Conservation (phyloP, 176 grass and related monocot genomes). For the Lolium perenne region DNA sequence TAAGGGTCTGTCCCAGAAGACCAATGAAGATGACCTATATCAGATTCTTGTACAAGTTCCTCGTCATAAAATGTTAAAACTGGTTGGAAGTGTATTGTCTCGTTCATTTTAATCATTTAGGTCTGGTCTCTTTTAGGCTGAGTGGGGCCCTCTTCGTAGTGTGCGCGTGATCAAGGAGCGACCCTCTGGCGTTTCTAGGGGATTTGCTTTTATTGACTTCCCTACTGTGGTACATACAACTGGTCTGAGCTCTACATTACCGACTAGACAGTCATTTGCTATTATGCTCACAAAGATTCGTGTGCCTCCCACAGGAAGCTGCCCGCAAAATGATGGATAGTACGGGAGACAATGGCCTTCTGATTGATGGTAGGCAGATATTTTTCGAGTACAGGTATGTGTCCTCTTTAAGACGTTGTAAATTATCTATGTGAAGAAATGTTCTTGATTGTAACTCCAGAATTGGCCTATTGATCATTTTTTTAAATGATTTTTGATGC, state of each 20-base stretch:
- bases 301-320: conserved; percentile 68
- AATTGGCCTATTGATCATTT: background rate
- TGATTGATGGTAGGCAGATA: conserved; percentile 86
- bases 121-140: conserved; percentile 85
- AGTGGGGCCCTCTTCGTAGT: conserved; percentile 95
- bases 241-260: conserved; percentile 30
- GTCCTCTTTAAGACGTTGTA: background rate
- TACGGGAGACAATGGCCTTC: conserved; percentile 67
- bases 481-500: no score
- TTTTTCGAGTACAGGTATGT: conserved; percentile 89
- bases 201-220: conserved; percentile 99
- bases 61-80: conserved; percentile 55
- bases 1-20: conserved; percentile 83
- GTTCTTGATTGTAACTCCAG: conserved; percentile 4
- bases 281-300: conserved; percentile 37
- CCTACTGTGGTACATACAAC: conserved; percentile 74
- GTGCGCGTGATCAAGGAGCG: conserved; percentile 96
- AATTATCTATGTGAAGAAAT: background rate
- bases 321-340: conserved; percentile 84
- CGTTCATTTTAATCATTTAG: conserved; percentile 59
- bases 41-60: conserved; percentile 85
- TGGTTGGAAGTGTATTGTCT: conserved; percentile 62
- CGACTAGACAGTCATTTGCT: conserved; percentile 29
- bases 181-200: conserved; percentile 78
- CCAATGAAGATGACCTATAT: conserved; percentile 92